Base-by-base conservation (phyloP, 768 basidiomycete species). In the Lyophyllum decastes region DNA sequence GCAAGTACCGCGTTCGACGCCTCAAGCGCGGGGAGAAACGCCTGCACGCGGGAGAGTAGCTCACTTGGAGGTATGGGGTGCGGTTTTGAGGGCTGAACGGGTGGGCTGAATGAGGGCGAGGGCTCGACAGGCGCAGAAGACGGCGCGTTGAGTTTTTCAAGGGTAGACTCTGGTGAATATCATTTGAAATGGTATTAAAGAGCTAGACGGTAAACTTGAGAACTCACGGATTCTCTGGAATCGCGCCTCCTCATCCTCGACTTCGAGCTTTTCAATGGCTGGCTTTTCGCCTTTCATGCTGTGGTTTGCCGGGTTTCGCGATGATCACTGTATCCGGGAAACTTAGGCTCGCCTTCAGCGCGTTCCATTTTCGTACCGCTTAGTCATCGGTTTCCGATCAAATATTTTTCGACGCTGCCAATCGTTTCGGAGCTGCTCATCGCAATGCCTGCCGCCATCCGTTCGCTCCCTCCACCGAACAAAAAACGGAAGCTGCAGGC, bases 11-110 rank as follows among this genome's bases (percentile, higher is more conserved):
- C 77, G 62, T 89, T 90, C 2, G 88, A 86, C 12, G 84, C 86
- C 47, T 85, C 81, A 17, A 90, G 73, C 61, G 83, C 75, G 2
- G 88, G 88, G 12, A 91, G 78, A 65, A 90, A 90, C 0, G 82
- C 79, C 66, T 85, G 82, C 3, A 90, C 76, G 17, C 88, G 83
- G 10, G 82, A 76, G 6, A 92, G 73, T 19, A 91, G 76, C 61
- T 83, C 82, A 54, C 74, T 66, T 19, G 81, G 79, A 22, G 71
- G 68, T 27, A 80, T 61, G 11, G 74, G 61, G 58, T 73, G 77
- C 11, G 61, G 60, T 22, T 26, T 45, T 17, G 50, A 33, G 14
- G 22, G 54, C n/a, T 59, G 27, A 0, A 9, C 25, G 1, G 57
- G 54, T 2, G 52, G 27, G 14, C 17, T 21, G 21, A 59, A 40